Base-by-base conservation (phyloP, 768 basidiomycete genomes). In the Pholiota molesta region DNA sequence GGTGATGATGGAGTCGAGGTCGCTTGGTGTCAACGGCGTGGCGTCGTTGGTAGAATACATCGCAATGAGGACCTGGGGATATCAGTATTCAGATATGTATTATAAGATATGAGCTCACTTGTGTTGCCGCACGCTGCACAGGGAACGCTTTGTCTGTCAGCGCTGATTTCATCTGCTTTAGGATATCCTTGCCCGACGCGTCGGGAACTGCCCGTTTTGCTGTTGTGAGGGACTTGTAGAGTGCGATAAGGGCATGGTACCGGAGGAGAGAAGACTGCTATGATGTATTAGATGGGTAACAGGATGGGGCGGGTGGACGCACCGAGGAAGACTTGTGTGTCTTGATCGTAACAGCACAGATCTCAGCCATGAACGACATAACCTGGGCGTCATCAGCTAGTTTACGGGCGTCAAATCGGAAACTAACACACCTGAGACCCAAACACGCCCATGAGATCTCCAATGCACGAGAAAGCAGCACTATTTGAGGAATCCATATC, bases 321-420 rank as follows among this genome's bases (percentile, higher is more conserved):
- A 92, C 95, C 67, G 77, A 83, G 33, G 92, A 94, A 9, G 89
- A 86, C 63, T 85, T 90, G 66, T 84, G 82, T 0, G 89, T 84
- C 72, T 88, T 94, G 45, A 92, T 73, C 0, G 88, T 80, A 0
- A 86, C 78, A 1, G 81, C 77, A 19, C 86, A 77, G 35, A 96
- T 91, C 71, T 99, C 97, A 29, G 89, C 83, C 87, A 96, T 90
- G 67, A 95, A 91, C 0, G 95, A 97, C 95, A 98, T 97, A 72
- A 95, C 88, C 94, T 99, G 64, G 1, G 53, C 16, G 23, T 17
- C 3, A n/a, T 62, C 21, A 52, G 23, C 26, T 4, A n/a, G 33
- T 17, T 40, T 45, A 62, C 26, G 19, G 9, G 52, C 45, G 56
- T 51, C 17, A 29, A n/a, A 51, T 42, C 42, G n/a, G n/a, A 29